phyloP scores from a whole-genome alignment of 345 rosid species.

The Rhodamnia argentea region DNA sequence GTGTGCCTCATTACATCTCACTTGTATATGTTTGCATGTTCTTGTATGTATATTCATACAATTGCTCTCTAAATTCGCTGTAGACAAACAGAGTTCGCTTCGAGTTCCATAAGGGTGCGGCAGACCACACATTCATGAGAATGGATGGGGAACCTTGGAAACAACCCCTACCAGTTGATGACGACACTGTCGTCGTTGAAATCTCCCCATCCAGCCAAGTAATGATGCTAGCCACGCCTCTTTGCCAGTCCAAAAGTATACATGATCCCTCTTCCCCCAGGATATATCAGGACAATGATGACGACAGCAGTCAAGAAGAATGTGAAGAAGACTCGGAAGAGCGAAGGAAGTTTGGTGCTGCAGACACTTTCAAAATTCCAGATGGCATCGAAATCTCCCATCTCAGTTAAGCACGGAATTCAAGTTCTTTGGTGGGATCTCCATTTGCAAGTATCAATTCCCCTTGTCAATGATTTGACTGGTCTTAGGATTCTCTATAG shows the following conservation, averaged over 20 bases:
- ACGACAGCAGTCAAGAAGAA: conserved; percentile 18
- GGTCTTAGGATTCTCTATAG: background rate
- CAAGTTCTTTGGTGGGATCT: background rate
- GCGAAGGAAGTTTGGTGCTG: conserved; percentile 57
- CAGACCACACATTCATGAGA: conserved; percentile 55
- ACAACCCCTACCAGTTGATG: conserved; percentile 57
- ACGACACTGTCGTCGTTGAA: conserved; percentile 49
- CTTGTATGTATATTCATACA: background rate
- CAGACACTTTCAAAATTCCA: conserved; percentile 41
- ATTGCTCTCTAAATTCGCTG: background rate
- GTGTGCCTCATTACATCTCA: background rate
- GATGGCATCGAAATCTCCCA: conserved; percentile 37
- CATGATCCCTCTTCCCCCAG: conserved; percentile 25
- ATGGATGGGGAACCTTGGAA: conserved; percentile 81
- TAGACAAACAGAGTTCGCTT: conserved; percentile 53
- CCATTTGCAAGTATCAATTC: background rate
- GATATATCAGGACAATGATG: background rate
- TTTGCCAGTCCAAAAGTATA: conserved; percentile 34
- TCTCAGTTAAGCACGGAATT: conserved; percentile 21
- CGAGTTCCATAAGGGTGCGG: conserved; percentile 50
- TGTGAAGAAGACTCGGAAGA: conserved; percentile 31
- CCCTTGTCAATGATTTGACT: background rate
- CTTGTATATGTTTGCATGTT: background rate
- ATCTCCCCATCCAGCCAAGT: conserved; percentile 54
- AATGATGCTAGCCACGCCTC: conserved; percentile 48